A percentile compares a stretch with the other conserved stretches of the same genome.
Evolutionary conservation across 768 basidiomycete species (phyloP).

Genomic region (Melanogaster broomeanus): DNA sequence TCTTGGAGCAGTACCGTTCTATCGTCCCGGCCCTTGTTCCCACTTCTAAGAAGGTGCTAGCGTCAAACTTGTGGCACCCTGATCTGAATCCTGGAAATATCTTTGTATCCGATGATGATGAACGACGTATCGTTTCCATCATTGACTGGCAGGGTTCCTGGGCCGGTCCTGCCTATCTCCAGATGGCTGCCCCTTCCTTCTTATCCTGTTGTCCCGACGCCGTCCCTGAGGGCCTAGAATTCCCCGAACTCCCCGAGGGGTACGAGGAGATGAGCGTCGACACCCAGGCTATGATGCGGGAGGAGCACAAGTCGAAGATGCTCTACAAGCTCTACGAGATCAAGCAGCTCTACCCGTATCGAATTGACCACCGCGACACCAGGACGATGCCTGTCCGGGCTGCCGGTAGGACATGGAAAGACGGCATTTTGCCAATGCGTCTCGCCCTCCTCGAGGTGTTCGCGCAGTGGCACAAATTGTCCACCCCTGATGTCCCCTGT

Average conservation of each 20-base stretch:
- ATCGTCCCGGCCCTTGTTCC: conserved; percentile 29
- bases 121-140: conserved; percentile 20
- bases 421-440: conserved; percentile 15
- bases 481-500: conserved; percentile 9
- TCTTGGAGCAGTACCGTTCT: conserved; percentile 20
- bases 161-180: conserved; percentile 15
- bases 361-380: conserved; percentile 7
- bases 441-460: conserved; percentile 13
- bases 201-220: conserved; percentile 2
- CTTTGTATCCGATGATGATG: conserved; percentile 18
- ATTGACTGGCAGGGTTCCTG: conserved; percentile 33
- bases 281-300: conserved; percentile 6
- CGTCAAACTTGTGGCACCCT: conserved; percentile 32
- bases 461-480: conserved; percentile 9
- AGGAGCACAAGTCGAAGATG: conserved; percentile 14
- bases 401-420: conserved; percentile 18
- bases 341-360: conserved; percentile 16
- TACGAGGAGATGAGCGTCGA: conserved; percentile 12
- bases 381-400: conserved; percentile 15
- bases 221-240: conserved; percentile 9
- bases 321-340: conserved; percentile 16
- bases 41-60: conserved; percentile 10
- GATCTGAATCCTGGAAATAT: conserved; percentile 29
- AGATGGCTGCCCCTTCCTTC: conserved; percentile 14
- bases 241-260: conserved; percentile 11